Conservation (phyloP, 345 rosid species). For the Rhodomyrtus tomentosa region DNA sequence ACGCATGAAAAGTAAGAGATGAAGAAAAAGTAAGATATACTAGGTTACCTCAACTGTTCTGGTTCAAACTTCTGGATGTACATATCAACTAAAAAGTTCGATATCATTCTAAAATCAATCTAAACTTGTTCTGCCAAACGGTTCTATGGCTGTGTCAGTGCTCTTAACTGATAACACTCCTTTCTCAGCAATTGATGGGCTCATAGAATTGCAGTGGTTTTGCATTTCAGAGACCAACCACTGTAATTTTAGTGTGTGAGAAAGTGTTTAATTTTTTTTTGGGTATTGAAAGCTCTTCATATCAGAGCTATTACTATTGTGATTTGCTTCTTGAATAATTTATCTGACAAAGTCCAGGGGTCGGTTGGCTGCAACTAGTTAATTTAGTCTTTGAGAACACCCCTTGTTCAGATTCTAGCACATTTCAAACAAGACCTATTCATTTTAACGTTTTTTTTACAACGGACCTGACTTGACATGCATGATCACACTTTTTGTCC, state of each 20-base stretch:
- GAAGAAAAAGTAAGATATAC: not conserved
- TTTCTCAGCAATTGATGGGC: not conserved
- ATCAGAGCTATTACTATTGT: not conserved
- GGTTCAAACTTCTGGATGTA: not conserved
- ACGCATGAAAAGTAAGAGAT: not conserved
- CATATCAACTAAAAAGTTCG: not conserved
- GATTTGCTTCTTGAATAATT: not conserved
- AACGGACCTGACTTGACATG: not conserved
- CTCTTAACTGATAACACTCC: not conserved
- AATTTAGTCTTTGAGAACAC: not conserved
- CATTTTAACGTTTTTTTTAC: not conserved
- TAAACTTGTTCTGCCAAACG: not conserved
- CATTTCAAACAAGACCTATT: not conserved
- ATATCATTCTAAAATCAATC: not conserved
- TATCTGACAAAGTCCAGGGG: not conserved
- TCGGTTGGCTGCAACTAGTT: not conserved
- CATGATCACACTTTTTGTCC: not conserved
- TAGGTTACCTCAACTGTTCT: not conserved
- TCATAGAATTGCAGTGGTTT: not conserved
- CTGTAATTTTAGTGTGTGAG: not conserved
- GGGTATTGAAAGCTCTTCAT: not conserved
- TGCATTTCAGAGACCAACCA: not conserved
- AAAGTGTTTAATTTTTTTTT: not conserved
- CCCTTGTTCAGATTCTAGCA: not conserved
- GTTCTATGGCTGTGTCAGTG: not conserved